Evolutionary conservation across 306 rosid genomes (phyloP).

Genomic region (Delonix regia): DNA sequence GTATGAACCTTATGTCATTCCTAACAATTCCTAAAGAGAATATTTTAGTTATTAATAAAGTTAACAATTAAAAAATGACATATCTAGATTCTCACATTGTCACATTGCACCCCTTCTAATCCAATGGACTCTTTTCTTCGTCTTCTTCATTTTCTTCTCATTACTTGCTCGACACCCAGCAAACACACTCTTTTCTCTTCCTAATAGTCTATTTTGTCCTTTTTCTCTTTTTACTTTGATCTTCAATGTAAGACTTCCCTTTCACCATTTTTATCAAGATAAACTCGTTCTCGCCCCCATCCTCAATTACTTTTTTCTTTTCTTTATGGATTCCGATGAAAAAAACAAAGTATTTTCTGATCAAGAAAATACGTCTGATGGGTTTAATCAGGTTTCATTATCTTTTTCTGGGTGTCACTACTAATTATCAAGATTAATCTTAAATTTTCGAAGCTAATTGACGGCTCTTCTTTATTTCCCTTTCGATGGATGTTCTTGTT

Average conservation of each 20-base stretch:
- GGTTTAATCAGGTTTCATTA: background rate
- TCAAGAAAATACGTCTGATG: background rate
- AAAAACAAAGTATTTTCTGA: background rate
- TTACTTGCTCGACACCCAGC: too few species aligned
- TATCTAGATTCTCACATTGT: conserved; percentile 9
- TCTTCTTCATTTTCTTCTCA: too few species aligned
- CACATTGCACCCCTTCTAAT: background rate
- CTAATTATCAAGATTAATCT: too few species aligned
- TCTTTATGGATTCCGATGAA: background rate
- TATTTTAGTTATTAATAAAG: too few species aligned
- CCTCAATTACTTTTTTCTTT: background rate
- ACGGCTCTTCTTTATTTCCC: background rate
- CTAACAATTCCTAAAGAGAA: too few species aligned
- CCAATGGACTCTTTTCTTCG: too few species aligned
- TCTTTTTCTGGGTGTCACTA: too few species aligned
- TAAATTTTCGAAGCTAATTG: background rate
- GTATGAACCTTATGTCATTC: too few species aligned
- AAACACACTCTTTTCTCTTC: too few species aligned
- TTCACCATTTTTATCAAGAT: background rate
- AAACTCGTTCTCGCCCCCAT: background rate
- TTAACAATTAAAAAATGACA: too few species aligned
- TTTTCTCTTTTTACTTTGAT: background rate
- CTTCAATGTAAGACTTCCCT: background rate
- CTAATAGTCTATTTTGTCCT: background rate
- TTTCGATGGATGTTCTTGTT: too few species aligned